Evolutionary conservation across 2,329 filamentous ascomycete species (phyloP), one percentile per base, ranked within the genome.

Genomic region (Penicillium griseofulvum): DNA sequence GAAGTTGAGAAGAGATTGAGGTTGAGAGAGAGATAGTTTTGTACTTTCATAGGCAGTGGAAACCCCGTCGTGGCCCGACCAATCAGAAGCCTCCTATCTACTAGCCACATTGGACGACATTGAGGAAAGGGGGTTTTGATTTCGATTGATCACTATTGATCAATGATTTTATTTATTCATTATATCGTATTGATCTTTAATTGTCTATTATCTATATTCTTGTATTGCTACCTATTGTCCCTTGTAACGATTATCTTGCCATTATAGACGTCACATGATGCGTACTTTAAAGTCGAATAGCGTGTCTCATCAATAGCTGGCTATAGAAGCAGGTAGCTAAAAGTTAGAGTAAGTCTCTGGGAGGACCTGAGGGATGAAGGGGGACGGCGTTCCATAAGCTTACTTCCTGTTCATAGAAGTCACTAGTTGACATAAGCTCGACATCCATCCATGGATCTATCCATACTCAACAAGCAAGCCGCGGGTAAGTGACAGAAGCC

Each of bases 11-110:
- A 51, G 54, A 50, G 55, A 48, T 54, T 52, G 31, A 56, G 42
- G 56, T 54, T 51, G 55, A 65, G 62, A 65, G 60, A 65, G 65
- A 64, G 64, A 64, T 54, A 52, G 57, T 59, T 66, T 65, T 55
- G 52, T 55, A 64, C 57, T 62, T 65, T 66, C 48, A 50, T 43
- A 50, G 38, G 37, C 48, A 50, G 48, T 50, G 48, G 48, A 34
- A 50, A 50, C 48, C 48, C 50, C 49, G 49, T 44, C 39, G 33
- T 17, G 19, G 28, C 38, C 50, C 49, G 38, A 31, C 54, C 54
- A 56, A 56, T 56, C 54, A 56, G 31, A 19, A 17, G 11, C 12
- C 5, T 10, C 14, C 2, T 39, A 54, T 56, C 54, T 56, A 56
- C 54, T 56, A 54, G 54, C 54, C 47, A 51, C 47, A 52, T 45